Percentiles rank a stretch among this genome's conserved stretches.
Evolutionary conservation across 1,139 yeast genomes (phyloP).

Genomic region (Ogataea hybrid): DNA sequence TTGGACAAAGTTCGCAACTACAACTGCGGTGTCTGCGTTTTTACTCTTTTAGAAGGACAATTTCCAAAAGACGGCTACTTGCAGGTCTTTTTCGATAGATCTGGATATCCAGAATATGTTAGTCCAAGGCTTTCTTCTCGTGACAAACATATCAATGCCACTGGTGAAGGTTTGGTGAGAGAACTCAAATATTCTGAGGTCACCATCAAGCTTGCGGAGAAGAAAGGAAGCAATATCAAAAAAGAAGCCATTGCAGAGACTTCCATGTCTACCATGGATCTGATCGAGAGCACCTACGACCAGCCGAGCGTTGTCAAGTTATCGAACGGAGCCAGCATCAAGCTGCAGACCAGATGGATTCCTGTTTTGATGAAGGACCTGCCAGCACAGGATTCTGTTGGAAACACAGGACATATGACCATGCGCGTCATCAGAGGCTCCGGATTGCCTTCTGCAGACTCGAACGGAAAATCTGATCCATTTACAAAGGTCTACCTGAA

Average conservation of each 20-base stretch:
- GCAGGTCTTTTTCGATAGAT: slow-evolving; percentile 74
- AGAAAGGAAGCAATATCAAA: slow-evolving; percentile 50
- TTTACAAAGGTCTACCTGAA: slow-evolving; percentile 67
- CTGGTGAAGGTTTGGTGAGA: slow-evolving; percentile 71
- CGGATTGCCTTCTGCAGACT: slow-evolving; percentile 78
- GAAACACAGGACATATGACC: slow-evolving; percentile 73
- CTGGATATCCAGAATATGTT: slow-evolving; percentile 58
- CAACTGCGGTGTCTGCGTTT: slow-evolving; percentile 74
- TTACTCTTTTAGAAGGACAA: slow-evolving; percentile 59
- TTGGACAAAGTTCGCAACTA: slow-evolving; percentile 61
- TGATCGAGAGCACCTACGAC: slow-evolving; percentile 64
- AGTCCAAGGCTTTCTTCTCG: slow-evolving; percentile 45
- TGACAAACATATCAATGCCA: slow-evolving; percentile 47
- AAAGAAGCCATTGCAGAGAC: slow-evolving; percentile 63
- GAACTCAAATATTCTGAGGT: slow-evolving; percentile 72
- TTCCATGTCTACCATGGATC: slow-evolving; percentile 63
- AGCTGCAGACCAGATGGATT: slow-evolving; percentile 71
- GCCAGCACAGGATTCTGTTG: slow-evolving; percentile 72
- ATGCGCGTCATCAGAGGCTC: slow-evolving; percentile 64
- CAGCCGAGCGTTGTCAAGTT: slow-evolving; percentile 57
- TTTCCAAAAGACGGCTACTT: slow-evolving; percentile 56
- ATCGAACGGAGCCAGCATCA: slow-evolving; percentile 40
- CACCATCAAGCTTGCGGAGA: slow-evolving; percentile 58
- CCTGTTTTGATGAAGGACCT: slow-evolving; percentile 63
- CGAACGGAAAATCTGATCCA: slow-evolving; percentile 93